A percentile compares a stretch with the other conserved stretches of the same genome.
phyloP scores from a whole-genome alignment of 2,329 filamentous ascomycete species.

The Pseudofabraea citricarpa region DNA sequence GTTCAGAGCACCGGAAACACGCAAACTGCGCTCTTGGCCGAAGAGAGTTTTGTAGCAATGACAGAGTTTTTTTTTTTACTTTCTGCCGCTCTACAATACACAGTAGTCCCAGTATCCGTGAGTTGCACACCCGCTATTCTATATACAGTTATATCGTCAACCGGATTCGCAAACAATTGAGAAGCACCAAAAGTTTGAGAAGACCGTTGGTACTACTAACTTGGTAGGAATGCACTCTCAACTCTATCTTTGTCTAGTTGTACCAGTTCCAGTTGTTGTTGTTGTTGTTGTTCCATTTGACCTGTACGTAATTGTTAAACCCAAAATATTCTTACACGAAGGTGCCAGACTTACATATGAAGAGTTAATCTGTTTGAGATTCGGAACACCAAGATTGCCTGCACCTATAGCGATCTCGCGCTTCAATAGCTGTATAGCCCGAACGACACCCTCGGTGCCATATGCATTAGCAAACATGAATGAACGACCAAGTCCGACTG shows the following conservation, averaged over 20 bases:
- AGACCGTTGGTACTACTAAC: no score
- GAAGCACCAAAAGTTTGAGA: no score
- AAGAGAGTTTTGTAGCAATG: no score
- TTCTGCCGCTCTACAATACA: no score
- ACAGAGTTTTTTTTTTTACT: no score
- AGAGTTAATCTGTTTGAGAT: not conserved
- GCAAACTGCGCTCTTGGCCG: no score
- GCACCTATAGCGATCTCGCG: not conserved
- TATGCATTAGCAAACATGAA: not conserved
- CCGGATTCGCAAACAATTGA: no score
- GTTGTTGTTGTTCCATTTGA: not conserved
- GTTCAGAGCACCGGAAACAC: no score
- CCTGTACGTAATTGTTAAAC: not conserved
- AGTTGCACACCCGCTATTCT: no score
- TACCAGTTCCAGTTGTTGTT: no score
- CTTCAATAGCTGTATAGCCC: not conserved
- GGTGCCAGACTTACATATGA: not conserved
- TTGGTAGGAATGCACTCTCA: not conserved
- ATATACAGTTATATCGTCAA: no score
- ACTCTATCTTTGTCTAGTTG: not conserved
- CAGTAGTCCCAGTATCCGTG: no score
- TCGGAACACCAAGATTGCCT: not conserved
- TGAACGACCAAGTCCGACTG: slow-evolving; percentile 51
- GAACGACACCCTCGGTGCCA: not conserved
- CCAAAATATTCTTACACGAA: not conserved